phyloP scores from a whole-genome alignment of 2,329 filamentous ascomycete species.

The Colletotrichum kahawae region DNA sequence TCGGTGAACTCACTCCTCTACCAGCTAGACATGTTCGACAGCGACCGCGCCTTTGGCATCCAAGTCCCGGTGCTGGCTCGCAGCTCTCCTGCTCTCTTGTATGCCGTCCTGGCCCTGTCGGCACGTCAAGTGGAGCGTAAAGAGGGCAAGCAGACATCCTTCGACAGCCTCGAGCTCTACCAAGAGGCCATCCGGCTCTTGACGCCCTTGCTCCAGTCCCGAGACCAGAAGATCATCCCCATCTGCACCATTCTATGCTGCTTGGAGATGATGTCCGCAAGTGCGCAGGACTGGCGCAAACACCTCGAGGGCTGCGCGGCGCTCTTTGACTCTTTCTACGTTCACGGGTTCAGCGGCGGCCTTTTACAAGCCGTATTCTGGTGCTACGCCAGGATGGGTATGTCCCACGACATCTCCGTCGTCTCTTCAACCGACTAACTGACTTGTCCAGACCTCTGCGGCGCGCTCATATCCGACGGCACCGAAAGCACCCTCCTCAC shows the following conservation, averaged over 20 bases:
- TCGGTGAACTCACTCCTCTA: neutral
- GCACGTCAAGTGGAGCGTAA: slow-evolving; percentile 60
- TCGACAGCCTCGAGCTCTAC: slow-evolving; percentile 59
- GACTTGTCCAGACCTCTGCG: slow-evolving; percentile 53
- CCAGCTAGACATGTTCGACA: slow-evolving; percentile 64
- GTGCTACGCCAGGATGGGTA: slow-evolving; percentile 64
- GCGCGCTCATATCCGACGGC: slow-evolving; percentile 59
- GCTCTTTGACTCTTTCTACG: slow-evolving; percentile 55
- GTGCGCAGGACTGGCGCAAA: slow-evolving; percentile 54
- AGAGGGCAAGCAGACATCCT: slow-evolving; percentile 45
- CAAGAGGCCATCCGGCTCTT: slow-evolving; percentile 56
- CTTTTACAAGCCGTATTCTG: slow-evolving; percentile 61
- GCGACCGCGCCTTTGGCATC: slow-evolving; percentile 55
- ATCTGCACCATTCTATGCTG: slow-evolving; percentile 44
- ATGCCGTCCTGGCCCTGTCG: slow-evolving; percentile 59
- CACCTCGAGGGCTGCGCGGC: slow-evolving; percentile 64
- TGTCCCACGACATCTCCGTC: slow-evolving; percentile 1
- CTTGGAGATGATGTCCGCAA: slow-evolving; percentile 49
- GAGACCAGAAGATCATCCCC: slow-evolving; percentile 37
- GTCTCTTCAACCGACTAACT: neutral
- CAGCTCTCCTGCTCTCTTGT: slow-evolving; percentile 49
- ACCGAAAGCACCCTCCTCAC: slow-evolving; percentile 57
- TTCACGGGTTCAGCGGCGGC: slow-evolving; percentile 59
- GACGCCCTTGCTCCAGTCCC: slow-evolving; percentile 36
- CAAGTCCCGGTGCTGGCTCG: slow-evolving; percentile 55